Evolutionary conservation across 139 green algal species (phyloP), one percentile per base, ranked within the genome.

Genomic region (Desmodesmus armatus): DNA sequence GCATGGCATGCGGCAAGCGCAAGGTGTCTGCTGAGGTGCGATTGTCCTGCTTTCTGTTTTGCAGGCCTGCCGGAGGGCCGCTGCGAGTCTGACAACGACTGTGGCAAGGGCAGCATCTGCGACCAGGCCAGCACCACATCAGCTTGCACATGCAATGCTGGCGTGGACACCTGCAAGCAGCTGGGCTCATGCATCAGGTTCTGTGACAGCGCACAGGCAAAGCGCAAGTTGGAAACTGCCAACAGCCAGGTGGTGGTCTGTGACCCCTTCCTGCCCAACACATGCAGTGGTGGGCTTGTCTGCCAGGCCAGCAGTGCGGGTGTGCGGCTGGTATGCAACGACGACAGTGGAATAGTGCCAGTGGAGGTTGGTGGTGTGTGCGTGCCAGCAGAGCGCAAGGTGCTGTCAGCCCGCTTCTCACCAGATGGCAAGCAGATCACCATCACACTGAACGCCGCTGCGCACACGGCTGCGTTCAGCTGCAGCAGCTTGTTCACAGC

Each of bases 221-320:
- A 23, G n/a, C 25, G 13, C 6, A 29, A 72, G 31, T 9, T 72
- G 2, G 7, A 29, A 19, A 40, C 40, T 9, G 67, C 67, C 67
- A 75, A 75, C 37, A 33, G 15, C 11, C 37, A 35, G 67, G 63
- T 41, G 9, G 25, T 19, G 9, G 35, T 29, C 5, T 75, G 67
- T 37, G 67, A 75, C 25, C 37, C 35, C 19, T 75, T n/a, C 67
- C 27, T 75, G 13, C 67, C 67, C 67, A 75, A 75, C 7, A n/a
- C 37, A 6, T 75, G 66, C 23, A 13, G 13, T 49, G 66, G 66
- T 6, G 23, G 37, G 19, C 37, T 75, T 5, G 37, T 75, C 35
- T 75, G 67, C 11, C 15, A 75, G 67, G 1, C 15, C 5, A 75
- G 67, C 67, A 49, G 17, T 17, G 11, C 11, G 31, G 35, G 67